Base-by-base conservation (phyloP, 2,329 filamentous ascomycete species). In the Thermothelomyces thermophilus region DNA sequence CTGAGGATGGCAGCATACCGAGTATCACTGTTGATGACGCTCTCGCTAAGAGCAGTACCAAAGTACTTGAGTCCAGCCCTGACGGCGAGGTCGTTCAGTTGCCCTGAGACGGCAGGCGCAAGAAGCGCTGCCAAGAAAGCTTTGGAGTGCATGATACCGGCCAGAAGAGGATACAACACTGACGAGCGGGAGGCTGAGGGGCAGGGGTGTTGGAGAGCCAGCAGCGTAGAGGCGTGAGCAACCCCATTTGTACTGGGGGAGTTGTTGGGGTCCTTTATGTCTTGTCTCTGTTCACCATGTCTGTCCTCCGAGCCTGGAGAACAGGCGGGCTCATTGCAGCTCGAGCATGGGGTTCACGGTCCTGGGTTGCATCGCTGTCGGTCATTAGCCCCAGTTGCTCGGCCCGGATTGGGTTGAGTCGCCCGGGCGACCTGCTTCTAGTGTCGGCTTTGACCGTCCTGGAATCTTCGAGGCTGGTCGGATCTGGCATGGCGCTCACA, bases 1-100 rank as follows among this genome's bases (percentile, higher is more conserved):
- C 71, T 72, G 36, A 83, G 68, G 53, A 83, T 77, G 17, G 67
- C 63, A 16, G 73, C 66, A 63, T 86, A 87, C 24, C 71, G 59
- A 11, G 66, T 61, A 64, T 86, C 60, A 41, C 43, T 77, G 39
- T 66, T 69, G 31, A 79, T 63, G 55, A 78, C 74, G 2, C 64
- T 62, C 51, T 84, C 82, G 62, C 85, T 79, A 36, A 80, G 79
- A 1, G 82, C 81, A 1, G 79, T 78, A 48, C 83, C 83, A 48
- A 84, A 85, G 68, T 84, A 86, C 55, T 73, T 62, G 54, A 77
- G 70, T 17, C 79, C 80, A 35, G 77, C 75, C 46, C 71, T 71
- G 52, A 74, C 70, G 41, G 80, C 79, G 24, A 80, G 70, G 54
- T 72, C 66, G 61, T 80, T 68, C 16, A 82, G 72, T 60, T 70